phyloP scores from a whole-genome alignment of 169 alveolate genomes.

The Blepharisma undulans region DNA sequence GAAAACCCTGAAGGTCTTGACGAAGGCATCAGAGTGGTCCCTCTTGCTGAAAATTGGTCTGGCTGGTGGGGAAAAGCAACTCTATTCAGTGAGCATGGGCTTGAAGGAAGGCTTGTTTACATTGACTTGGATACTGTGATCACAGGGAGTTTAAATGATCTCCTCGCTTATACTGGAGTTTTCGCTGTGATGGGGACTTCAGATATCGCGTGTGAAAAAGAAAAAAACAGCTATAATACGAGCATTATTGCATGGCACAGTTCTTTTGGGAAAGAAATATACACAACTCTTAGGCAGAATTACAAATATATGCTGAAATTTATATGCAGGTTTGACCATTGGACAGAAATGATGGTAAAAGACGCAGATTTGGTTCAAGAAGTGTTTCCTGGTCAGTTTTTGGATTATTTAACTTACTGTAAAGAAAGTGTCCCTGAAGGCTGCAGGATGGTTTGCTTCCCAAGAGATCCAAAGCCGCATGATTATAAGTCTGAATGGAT shows the following conservation, averaged over 20 bases:
- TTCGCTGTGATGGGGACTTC: slow-evolving; percentile 70
- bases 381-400: slow-evolving; percentile 48
- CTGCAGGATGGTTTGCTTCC: slow-evolving; percentile 69
- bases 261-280: slow-evolving; percentile 41
- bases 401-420: slow-evolving; percentile 64
- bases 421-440: slow-evolving; percentile 56
- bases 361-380: slow-evolving; percentile 64
- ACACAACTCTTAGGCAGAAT: slow-evolving; percentile 49
- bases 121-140: slow-evolving; percentile 76
- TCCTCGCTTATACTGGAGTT: slow-evolving; percentile 39
- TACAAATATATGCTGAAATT: slow-evolving; percentile 51
- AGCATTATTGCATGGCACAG: slow-evolving; percentile 61
- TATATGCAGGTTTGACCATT: slow-evolving; percentile 71
- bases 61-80: slow-evolving; percentile 80
- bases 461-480: slow-evolving; percentile 79
- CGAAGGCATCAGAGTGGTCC: slow-evolving; percentile 42
- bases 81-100: slow-evolving; percentile 50
- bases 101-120: slow-evolving; percentile 54
- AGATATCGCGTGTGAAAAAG: slow-evolving; percentile 67
- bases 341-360: slow-evolving; percentile 67
- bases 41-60: slow-evolving; percentile 55
- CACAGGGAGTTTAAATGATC: slow-evolving; percentile 58
- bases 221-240: slow-evolving; percentile 71
- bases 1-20: slow-evolving; percentile 62
- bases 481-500: slow-evolving; percentile 61